These are phyloP conservation scores for Dictyostelium discoideum DNA, from an alignment of 78 protist genomes.

Conservation along the genomic window DNA sequence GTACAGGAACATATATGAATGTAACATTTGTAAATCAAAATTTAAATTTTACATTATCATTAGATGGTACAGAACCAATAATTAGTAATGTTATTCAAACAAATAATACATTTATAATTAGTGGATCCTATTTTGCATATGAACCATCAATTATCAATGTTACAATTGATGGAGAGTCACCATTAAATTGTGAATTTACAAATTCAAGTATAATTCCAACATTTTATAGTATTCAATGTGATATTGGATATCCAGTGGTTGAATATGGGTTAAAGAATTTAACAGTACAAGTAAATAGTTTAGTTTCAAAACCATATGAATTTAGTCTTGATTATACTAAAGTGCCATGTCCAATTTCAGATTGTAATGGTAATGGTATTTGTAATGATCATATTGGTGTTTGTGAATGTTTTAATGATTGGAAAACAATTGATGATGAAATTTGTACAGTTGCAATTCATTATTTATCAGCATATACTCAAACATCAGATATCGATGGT, in stretches of 20 bases:
- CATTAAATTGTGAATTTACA: not conserved
- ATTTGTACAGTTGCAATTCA: not conserved
- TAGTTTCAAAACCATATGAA: not conserved
- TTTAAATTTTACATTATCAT: not conserved
- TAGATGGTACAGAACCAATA: not conserved
- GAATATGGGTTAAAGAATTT: not conserved
- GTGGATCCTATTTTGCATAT: not conserved
- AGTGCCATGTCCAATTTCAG: not conserved
- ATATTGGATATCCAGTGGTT: not conserved
- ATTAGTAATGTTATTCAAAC: not conserved
- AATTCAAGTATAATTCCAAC: not conserved
- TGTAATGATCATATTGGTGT: conserved; percentile 6
- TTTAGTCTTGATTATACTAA: not conserved
- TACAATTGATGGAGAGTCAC: not conserved
- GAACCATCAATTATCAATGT: not conserved
- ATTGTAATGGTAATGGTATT: not conserved
- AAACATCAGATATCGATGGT: not conserved
- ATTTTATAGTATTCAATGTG: not conserved
- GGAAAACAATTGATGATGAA: not conserved
- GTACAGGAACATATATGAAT: not conserved
- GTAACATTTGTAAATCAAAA: not conserved
- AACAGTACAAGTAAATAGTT: not conserved
- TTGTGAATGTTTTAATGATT: not conserved
- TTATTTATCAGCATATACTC: not conserved
- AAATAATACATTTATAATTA: not conserved